These are phyloP conservation scores for Trametes versicolor DNA, from an alignment of 1,284 basidiomycete genomes.

Conservation along the genomic window DNA sequence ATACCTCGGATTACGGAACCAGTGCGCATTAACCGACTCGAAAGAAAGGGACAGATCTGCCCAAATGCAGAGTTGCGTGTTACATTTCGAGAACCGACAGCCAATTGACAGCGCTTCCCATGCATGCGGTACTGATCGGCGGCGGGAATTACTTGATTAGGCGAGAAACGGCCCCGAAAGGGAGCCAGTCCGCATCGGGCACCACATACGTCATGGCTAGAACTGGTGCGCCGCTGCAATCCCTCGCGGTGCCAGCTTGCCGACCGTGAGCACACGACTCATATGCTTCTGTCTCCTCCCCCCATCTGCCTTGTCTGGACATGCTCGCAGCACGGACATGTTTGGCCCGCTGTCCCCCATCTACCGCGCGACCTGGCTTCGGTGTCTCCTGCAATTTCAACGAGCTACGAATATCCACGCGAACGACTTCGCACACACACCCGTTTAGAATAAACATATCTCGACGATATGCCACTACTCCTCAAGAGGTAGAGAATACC, in stretches of 20 bases:
- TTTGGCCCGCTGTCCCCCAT: background rate
- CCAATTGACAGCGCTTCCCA: too few relatives aligned
- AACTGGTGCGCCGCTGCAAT: background rate
- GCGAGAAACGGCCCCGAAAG: background rate
- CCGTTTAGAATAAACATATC: background rate
- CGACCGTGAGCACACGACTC: background rate
- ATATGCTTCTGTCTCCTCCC: background rate
- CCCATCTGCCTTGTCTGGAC: background rate
- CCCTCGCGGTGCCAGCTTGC: background rate
- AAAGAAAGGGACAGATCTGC: too few relatives aligned
- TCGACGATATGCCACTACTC: constrained; percentile 19
- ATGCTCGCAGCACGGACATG: background rate
- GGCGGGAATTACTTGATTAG: constrained; percentile 6
- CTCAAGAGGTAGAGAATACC: constrained; percentile 44
- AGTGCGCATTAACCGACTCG: too few relatives aligned
- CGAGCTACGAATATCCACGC: background rate
- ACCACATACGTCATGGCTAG: constrained; percentile 7
- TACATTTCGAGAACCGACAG: too few relatives aligned
- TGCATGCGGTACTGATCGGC: too few relatives aligned
- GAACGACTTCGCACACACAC: background rate
- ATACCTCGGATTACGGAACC: background rate
- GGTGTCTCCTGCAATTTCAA: background rate
- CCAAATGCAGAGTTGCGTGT: too few relatives aligned
- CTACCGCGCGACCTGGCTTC: too few relatives aligned
- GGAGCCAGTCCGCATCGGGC: background rate